phyloP scores from a whole-genome alignment of 352 stramenopile species.

The Globisporangium splendens region DNA sequence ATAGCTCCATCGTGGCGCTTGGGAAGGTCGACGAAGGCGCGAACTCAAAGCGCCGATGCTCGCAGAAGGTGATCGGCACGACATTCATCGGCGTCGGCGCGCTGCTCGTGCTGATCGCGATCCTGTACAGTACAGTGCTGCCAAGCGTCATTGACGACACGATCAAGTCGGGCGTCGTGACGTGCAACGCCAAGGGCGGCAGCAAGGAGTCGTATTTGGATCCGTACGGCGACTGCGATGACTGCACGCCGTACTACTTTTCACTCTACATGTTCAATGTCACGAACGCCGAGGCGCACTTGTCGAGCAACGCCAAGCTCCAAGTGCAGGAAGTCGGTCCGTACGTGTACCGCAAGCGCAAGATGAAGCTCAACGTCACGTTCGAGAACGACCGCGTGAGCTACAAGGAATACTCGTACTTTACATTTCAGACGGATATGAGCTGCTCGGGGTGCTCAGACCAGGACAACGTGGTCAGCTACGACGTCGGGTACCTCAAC shows the following conservation, averaged over 20 bases:
- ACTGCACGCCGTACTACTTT: slow-evolving; percentile 75
- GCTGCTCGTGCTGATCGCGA: slow-evolving; percentile 29
- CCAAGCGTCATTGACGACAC: slow-evolving; percentile 48
- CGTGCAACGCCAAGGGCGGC: slow-evolving; percentile 36
- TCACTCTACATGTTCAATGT: slow-evolving; percentile 69
- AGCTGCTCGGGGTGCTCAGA: slow-evolving; percentile 61
- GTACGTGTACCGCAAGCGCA: slow-evolving; percentile 64
- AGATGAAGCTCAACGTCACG: slow-evolving; percentile 61
- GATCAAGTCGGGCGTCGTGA: slow-evolving; percentile 30
- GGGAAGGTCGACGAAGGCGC: slow-evolving; percentile 14
- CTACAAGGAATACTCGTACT: slow-evolving; percentile 81
- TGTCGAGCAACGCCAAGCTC: slow-evolving; percentile 48
- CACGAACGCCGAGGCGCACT: slow-evolving; percentile 63
- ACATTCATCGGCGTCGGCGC: slow-evolving; percentile 30
- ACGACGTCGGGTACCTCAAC: slow-evolving; percentile 68
- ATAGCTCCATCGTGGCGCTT: slow-evolving; percentile 12
- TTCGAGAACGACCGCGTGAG: slow-evolving; percentile 49
- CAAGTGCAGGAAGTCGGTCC: slow-evolving; percentile 61
- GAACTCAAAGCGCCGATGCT: slow-evolving; percentile 26
- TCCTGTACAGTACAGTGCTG: slow-evolving; percentile 53
- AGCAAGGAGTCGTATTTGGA: slow-evolving; percentile 45
- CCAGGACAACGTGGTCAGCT: slow-evolving; percentile 47
- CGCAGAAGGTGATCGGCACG: slow-evolving; percentile 28
- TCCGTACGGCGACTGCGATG: slow-evolving; percentile 67
- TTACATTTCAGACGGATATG: slow-evolving; percentile 43